Conservation (phyloP, 2,329 filamentous ascomycete genomes). For the Cordyceps militaris region DNA sequence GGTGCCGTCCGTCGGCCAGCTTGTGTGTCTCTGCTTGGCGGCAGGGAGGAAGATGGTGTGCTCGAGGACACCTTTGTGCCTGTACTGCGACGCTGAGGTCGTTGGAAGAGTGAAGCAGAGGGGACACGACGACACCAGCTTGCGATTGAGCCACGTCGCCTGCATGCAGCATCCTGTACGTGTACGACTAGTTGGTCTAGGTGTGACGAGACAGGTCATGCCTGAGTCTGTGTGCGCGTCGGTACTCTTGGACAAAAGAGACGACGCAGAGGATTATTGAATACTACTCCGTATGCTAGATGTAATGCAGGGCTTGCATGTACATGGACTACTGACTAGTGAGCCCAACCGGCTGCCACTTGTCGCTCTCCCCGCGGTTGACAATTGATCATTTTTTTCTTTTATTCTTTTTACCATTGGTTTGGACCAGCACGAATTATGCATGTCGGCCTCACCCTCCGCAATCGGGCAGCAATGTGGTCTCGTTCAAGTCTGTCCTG, state of each 20-base stretch:
- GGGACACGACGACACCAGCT: background rate
- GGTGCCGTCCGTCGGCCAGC: background rate
- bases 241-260: background rate
- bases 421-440: background rate
- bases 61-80: background rate
- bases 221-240: background rate
- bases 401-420: background rate
- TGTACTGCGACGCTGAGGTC: background rate
- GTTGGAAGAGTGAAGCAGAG: background rate
- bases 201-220: slow-evolving; percentile 1
- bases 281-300: background rate
- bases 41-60: background rate
- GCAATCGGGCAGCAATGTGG: slow-evolving; percentile 12
- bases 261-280: background rate
- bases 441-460: slow-evolving; percentile 10
- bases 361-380: background rate
- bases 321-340: background rate
- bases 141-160: slow-evolving; percentile 8
- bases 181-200: background rate
- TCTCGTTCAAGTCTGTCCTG: background rate
- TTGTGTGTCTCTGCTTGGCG: background rate
- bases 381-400: background rate
- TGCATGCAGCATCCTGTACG: background rate
- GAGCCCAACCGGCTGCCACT: slow-evolving; percentile 1
- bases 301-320: background rate